Evolutionary conservation across 176 grass and related monocot species (phyloP), one percentile per base, ranked within the genome.

Genomic region (Aegilops longissima): DNA sequence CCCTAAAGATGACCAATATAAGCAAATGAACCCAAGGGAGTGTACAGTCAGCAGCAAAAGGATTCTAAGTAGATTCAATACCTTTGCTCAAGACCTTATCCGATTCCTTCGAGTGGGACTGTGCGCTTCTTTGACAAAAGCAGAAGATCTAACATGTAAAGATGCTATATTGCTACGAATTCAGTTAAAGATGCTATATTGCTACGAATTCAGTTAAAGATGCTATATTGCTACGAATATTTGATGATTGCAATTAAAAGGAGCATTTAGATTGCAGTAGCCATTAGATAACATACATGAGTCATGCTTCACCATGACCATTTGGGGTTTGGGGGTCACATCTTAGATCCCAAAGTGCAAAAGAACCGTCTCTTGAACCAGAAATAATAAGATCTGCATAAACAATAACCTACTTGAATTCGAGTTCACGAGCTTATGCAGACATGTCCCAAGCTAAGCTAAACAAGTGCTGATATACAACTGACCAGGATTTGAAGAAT

Each of bases 291-390:
- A 27, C 27, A 27, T 27, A 27, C 27, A 27, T 27, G 27, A 27
- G 27, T 27, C 27, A 27, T 27, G 27, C 35, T 86, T 88, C 91
- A 38, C 86, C 87, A 40, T 74, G 90, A 80, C 66, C 58, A 76
- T 90, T 94, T 84, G 82, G 78, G 75, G 80, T 80, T 89, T 92
- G 88, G 27, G 85, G 85, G 29, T 86, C 84, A 30, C 90, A 92
- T 85, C 93, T 95, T 49, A 98, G 83, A 91, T 96, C 96, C 96
- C 92, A 98, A 80, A 98, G 81, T 62, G 93, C 92, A 88, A 98
- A 95, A 40, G 92, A 98, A 56, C 96, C 96, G 49, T 98, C 93
- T 77, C 96, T 92, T 61, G 96, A 98, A 36, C 96, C 93, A 9
- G 96, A 95, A 45, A 98, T 92, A 82, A 27, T 70, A 82, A 98